Percentiles rank a stretch among this genome's conserved stretches.
These are phyloP conservation scores for Pigoraptor vietnamica DNA, from an alignment of 78 protist species.

Conservation along the genomic window DNA sequence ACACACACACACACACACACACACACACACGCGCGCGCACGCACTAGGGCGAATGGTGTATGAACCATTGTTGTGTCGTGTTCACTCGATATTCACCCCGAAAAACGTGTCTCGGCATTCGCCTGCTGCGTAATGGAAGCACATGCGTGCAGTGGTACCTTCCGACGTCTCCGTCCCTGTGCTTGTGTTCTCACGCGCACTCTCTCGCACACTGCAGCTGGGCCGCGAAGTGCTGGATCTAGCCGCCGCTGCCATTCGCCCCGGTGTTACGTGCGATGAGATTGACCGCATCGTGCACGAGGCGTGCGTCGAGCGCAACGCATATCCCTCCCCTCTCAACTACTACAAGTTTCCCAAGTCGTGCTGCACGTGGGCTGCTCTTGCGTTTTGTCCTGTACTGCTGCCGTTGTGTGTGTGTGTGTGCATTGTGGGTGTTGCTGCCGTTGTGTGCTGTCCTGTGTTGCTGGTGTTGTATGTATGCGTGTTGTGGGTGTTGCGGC, in stretches of 20 bases:
- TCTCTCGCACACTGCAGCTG: slow-evolving; percentile 15
- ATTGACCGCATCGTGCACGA: slow-evolving; percentile 80
- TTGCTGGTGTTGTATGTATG: no score
- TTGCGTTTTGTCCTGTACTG: not conserved
- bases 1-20: no score
- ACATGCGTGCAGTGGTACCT: no score
- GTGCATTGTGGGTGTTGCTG: not conserved
- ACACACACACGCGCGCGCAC: no score
- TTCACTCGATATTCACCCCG: no score
- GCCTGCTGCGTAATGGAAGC: no score
- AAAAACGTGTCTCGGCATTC: no score
- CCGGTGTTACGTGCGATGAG: slow-evolving; percentile 88
- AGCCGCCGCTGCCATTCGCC: slow-evolving; percentile 55
- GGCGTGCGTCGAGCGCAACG: slow-evolving; percentile 64
- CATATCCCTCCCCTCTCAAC: slow-evolving; percentile 95
- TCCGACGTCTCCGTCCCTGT: no score
- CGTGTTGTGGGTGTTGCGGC: no score
- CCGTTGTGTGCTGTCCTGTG: not conserved
- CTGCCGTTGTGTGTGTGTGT: not conserved
- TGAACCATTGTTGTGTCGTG: no score
- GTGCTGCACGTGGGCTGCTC: slow-evolving; percentile 74
- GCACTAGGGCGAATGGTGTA: no score
- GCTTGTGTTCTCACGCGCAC: no score
- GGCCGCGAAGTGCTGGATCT: slow-evolving; percentile 82
- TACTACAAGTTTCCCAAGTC: slow-evolving; percentile 86